Evolutionary conservation across 2,329 filamentous ascomycete genomes (phyloP).

Genomic region (Dryadomyces quercivorus): DNA sequence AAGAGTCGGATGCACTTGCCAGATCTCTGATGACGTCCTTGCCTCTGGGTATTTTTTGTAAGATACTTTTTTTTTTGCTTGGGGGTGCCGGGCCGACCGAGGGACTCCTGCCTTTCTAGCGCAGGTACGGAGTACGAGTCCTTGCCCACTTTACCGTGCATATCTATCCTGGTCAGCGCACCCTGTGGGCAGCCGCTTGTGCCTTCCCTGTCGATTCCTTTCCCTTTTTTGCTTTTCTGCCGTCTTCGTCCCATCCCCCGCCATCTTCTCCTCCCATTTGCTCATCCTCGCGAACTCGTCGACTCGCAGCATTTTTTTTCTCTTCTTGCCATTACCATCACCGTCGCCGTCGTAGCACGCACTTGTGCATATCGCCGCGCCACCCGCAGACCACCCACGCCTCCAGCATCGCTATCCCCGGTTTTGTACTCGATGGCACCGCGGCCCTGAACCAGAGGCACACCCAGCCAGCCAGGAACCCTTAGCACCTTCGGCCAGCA

Average conservation of each 20-base stretch:
- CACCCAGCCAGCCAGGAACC: neutral
- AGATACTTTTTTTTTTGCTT: neutral
- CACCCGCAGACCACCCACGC: neutral
- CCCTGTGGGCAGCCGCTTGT: slow-evolving; percentile 1
- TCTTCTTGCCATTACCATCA: neutral
- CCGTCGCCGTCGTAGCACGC: neutral
- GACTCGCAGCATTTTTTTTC: neutral
- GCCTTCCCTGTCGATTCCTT: slow-evolving; percentile 2
- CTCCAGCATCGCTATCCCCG: neutral
- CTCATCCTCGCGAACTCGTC: neutral
- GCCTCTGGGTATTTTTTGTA: neutral
- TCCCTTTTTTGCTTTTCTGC: neutral
- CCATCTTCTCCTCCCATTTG: neutral
- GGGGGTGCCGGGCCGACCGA: neutral
- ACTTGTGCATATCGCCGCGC: neutral
- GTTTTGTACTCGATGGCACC: neutral
- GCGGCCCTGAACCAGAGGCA: neutral
- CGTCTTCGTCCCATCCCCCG: neutral
- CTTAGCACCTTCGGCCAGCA: too few species aligned
- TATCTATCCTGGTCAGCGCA: slow-evolving; percentile 4
- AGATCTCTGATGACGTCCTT: neutral
- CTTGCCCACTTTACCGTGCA: neutral
- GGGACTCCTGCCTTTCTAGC: slow-evolving; percentile 2
- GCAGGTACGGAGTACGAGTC: slow-evolving; percentile 3
- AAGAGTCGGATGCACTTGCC: neutral